Evolutionary conservation across 2,329 filamentous ascomycete species (phyloP).

Genomic region (Lizonia empirigonia): DNA sequence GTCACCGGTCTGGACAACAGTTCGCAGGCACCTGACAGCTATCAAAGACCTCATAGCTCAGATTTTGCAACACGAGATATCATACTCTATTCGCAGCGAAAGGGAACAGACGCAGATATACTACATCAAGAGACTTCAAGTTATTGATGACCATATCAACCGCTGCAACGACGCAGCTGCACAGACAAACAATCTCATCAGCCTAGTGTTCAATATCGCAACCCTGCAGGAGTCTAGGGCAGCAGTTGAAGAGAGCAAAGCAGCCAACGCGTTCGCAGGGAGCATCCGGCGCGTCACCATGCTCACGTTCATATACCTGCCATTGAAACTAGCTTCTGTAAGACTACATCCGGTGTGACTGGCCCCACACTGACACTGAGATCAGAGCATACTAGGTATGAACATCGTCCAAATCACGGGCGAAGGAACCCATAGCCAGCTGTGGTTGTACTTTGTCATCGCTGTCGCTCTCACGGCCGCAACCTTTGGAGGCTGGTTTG

Average conservation of each 20-base stretch:
- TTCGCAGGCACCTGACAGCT: constrained; percentile 13
- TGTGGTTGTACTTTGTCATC: constrained; percentile 17
- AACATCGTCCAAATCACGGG: constrained; percentile 21
- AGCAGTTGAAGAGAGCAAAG: constrained; percentile 21
- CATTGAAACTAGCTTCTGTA: constrained; percentile 23
- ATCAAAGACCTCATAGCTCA: constrained; percentile 16
- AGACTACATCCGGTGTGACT: neutral
- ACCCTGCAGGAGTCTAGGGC: constrained; percentile 20
- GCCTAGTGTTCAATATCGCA: constrained; percentile 20
- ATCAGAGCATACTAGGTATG: constrained; percentile 24
- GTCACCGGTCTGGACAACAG: constrained; percentile 15
- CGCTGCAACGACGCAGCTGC: constrained; percentile 18
- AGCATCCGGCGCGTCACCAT: constrained; percentile 20
- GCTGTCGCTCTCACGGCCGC: constrained; percentile 16
- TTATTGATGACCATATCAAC: constrained; percentile 17
- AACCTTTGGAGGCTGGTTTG: constrained; percentile 18
- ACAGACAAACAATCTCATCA: constrained; percentile 22
- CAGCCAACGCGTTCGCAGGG: constrained; percentile 16
- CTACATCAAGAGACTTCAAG: constrained; percentile 8
- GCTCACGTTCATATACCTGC: constrained; percentile 23
- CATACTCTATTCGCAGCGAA: neutral
- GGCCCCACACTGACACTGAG: neutral
- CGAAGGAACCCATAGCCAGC: constrained; percentile 6
- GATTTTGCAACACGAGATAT: constrained; percentile 11
- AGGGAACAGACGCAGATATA: neutral